Base-by-base conservation (phyloP, 495 filamentous ascomycete species). In the Penicillium longicatenatum region DNA sequence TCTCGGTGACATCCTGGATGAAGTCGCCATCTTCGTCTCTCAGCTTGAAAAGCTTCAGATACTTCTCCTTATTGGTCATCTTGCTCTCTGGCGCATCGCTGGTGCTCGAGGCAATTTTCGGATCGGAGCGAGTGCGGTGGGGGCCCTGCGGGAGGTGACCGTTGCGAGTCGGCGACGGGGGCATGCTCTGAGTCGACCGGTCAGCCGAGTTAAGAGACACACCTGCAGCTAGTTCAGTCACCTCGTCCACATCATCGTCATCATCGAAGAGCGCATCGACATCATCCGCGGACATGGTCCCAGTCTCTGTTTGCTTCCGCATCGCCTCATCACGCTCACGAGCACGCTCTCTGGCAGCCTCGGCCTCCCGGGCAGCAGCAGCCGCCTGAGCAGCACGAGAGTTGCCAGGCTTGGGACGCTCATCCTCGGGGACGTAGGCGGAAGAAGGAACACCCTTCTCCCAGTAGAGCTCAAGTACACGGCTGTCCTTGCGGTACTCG, bases 391-490 rank as follows among this genome's bases (percentile, higher is more conserved):
- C 86, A 41, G 85, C 84, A 41, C 77, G 75, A 41, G 73, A 76
- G 57, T 73, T 79, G 22, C 65, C 72, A 21, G 90, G 86, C 79
- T 92, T 92, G 35, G 93, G 92, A 44, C 92, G 88, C 73, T 98
- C 94, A 71, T 98, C 94, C 66, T 98, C 94, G 7, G 94, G 95
- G 55, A 98, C 88, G 63, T 97, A 98, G 14, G 92, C 90, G 24
- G 92, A 96, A 21, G 93, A 97, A 22, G 93, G 92, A 24, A 97
- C 91, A 53, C 94, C 94, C 82, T 98, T 98, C 85, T 98, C 94
- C 94, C 94, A 98, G 79, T 97, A 98, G 6, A 98, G 83, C 73
- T 98, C 94, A 49, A 98, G 78, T 29, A 97, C 83, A 55, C 94
- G 86, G 72, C 91, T 88, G 64, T 93, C 90, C 82, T 97, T 98